These are phyloP conservation scores for Leccinum pseudoinsigne DNA, from an alignment of 1,284 basidiomycete genomes.

Conservation along the genomic window DNA sequence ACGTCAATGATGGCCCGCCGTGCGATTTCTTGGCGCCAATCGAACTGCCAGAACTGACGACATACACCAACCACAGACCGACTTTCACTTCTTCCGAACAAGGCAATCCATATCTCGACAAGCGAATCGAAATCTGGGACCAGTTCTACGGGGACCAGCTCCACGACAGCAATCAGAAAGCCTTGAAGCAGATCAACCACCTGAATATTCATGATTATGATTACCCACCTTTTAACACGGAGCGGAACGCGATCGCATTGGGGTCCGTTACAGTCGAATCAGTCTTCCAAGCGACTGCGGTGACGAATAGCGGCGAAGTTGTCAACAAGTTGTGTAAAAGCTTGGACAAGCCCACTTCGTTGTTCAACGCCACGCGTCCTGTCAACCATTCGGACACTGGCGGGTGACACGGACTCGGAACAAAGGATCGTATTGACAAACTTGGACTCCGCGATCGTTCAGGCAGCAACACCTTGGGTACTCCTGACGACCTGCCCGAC, in stretches of 20 bases:
- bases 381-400: constrained; percentile 6
- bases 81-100: constrained; percentile 79
- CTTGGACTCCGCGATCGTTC: constrained; percentile 77
- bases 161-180: constrained; percentile 68
- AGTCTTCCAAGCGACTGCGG: constrained; percentile 62
- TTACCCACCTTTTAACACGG: constrained; percentile 75
- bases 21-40: constrained; percentile 59
- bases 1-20: constrained; percentile 80
- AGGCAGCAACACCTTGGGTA: constrained; percentile 69
- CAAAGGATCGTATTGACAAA: constrained; percentile 52
- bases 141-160: constrained; percentile 71
- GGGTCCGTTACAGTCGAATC: constrained; percentile 73
- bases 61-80: constrained; percentile 70
- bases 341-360: constrained; percentile 57
- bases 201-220: neutral
- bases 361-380: constrained; percentile 50
- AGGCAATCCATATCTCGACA: constrained; percentile 75
- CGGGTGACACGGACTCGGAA: neutral
- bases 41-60: constrained; percentile 74
- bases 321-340: constrained; percentile 59
- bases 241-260: constrained; percentile 80
- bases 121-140: constrained; percentile 72
- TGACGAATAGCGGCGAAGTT: constrained; percentile 72
- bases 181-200: constrained; percentile 40
- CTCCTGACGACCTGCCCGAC: constrained; percentile 79